A percentile compares a stretch with the other conserved stretches of the same genome.
Conservation (phyloP, 2,329 filamentous ascomycete genomes). For the Tolypocladium pustulatum region DNA sequence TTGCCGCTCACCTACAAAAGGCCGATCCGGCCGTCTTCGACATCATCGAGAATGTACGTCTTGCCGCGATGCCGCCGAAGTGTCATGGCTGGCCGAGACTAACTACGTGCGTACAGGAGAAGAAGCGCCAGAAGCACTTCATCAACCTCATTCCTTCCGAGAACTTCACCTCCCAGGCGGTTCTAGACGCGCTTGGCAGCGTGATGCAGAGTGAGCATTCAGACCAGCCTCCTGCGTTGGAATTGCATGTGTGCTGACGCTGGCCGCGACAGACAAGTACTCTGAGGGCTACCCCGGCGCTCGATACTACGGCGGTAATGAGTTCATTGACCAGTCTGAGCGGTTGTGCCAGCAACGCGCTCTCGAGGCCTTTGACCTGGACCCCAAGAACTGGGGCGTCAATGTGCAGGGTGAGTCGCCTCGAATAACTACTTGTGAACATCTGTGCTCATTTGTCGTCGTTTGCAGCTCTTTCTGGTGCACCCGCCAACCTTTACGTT, state of each 20-base stretch:
- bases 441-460: not conserved
- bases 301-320: slow-evolving; percentile 92
- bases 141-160: slow-evolving; percentile 95
- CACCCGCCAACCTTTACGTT: slow-evolving; percentile 73
- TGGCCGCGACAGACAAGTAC: slow-evolving; percentile 66
- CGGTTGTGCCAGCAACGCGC: slow-evolving; percentile 83
- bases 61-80: not conserved
- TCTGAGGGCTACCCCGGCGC: slow-evolving; percentile 96
- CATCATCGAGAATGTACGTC: slow-evolving; percentile 75
- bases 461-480: slow-evolving; percentile 59
- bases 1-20: slow-evolving; percentile 68
- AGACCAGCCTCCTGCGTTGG: slow-evolving; percentile 1
- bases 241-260: slow-evolving; percentile 14
- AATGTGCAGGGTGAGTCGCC: slow-evolving; percentile 76
- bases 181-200: slow-evolving; percentile 83
- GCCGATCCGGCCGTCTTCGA: slow-evolving; percentile 80
- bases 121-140: slow-evolving; percentile 92
- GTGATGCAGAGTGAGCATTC: slow-evolving; percentile 74
- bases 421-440: too few species aligned
- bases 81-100: not conserved
- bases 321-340: slow-evolving; percentile 89
- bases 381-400: slow-evolving; percentile 85
- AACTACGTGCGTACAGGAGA: slow-evolving; percentile 52
- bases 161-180: slow-evolving; percentile 90
- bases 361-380: slow-evolving; percentile 74